Evolutionary conservation across 2,329 filamentous ascomycete genomes (phyloP), one percentile per base, ranked within the genome.

Genomic region (Clonostachys chloroleuca): DNA sequence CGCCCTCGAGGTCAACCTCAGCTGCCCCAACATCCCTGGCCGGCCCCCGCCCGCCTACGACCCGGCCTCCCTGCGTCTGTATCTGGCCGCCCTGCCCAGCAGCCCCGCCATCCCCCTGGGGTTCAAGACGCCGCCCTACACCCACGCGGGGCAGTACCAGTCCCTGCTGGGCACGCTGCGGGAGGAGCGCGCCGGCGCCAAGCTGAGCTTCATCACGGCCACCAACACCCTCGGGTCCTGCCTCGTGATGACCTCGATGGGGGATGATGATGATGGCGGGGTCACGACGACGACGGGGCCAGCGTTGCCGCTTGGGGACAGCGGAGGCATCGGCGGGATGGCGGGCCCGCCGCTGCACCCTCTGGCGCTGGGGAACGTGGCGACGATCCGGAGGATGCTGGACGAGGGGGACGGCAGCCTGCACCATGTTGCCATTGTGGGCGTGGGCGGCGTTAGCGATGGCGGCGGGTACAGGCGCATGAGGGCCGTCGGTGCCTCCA

Each of bases 101-200:
- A 51, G 60, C 4, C 65, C 72, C 6, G 45, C 8, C 7, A 51
- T 76, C 14, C 63, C 75, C 3, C 54, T 73, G 10, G 88, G 87
- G 0, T 71, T 92, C 52, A 92, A 92, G 59, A 84, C 81, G 1
- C 87, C 88, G 6, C 88, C 88, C 0, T 92, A 89, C 56, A 92
- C 87, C 0, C 80, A 90, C 58, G 66, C 75, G 1, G 79, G 73
- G 1, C 82, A 92, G 58, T 92, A 86, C 59, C 59, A 68, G 1
- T 70, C 68, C 16, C 63, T 92, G 13, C 61, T 82, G 2, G 52
- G 62, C 0, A 78, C 81, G 0, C 63, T 91, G 6, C 53, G 3
- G 53, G 54, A 9, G 51, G 57, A n/a, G 49, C 53, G 51, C 8
- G 56, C 52, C 5, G 45, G 20, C n/a, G 33, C 14, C 0, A 59